Evolutionary conservation across 352 stramenopile genomes (phyloP), one percentile per base, ranked within the genome.

Genomic region (Pseudoperonospora humuli): DNA sequence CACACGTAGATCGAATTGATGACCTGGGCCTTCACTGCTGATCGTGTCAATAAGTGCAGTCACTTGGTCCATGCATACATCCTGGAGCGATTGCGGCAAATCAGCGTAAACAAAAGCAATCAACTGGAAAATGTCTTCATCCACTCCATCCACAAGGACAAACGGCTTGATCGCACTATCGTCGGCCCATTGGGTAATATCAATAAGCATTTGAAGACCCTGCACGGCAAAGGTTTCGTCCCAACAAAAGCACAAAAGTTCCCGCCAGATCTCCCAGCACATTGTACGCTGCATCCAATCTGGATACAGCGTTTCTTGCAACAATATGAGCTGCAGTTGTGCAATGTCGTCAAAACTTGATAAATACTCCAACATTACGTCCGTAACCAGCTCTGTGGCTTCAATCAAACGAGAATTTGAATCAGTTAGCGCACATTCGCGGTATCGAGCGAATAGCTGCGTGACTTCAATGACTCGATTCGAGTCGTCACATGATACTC

Each of bases 211-310:
- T 5, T 56, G 41, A 26, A 86, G 56, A 4, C 43, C 36, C 0
- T 55, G 36, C 0, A 39, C 28, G 21, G 61, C 58, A 2, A 71
- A 41, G 4, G 36, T 10, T 31, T 80, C 67, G 18, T 73, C 50
- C 68, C 61, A 84, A 31, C 61, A 61, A 29, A 58, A 75, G 40
- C 68, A 84, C 39, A 86, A 18, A 5, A 83, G 39, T 49, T 86
- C 70, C 18, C 61, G 61, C 74, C 74, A 86, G 3, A 81, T 34
- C 18, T 70, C 61, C 64, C 61, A 82, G 37, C 76, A 46, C 25
- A 86, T 8, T 1, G 54, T 54, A 13, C 62, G 68, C 25, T 76
- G 69, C 4, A 40, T 49, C 27, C 61, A 58, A 26, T 69, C 43
- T 0, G 69, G 67, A 53, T 76, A 67, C 20, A 80, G 37, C 7